Evolutionary conservation across 2,329 filamentous ascomycete genomes (phyloP).

Genomic region (Xylaria sp.): DNA sequence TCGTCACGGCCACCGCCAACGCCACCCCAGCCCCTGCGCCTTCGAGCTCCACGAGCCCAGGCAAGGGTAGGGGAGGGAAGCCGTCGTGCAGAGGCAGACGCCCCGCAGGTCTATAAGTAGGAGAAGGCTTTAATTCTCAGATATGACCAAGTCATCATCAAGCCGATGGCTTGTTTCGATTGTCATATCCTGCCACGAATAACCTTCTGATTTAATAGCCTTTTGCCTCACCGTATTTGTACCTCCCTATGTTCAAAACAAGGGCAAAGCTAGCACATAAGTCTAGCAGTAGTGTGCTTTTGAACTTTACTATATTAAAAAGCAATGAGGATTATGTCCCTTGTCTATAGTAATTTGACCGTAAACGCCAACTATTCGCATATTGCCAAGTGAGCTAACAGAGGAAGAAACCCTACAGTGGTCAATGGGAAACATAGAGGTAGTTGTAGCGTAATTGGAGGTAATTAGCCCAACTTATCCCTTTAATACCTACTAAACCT

Average conservation of each 20-base stretch:
- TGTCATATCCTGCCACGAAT: background rate
- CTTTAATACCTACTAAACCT: no score
- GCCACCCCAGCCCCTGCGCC: background rate
- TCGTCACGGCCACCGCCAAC: background rate
- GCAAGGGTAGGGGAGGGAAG: background rate
- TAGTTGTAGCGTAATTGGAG: no score
- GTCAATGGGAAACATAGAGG: no score
- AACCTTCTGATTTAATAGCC: background rate
- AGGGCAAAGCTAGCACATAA: background rate
- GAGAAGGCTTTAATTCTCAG: background rate
- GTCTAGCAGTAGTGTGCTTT: background rate
- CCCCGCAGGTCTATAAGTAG: background rate
- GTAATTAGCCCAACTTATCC: no score
- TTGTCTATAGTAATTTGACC: no score
- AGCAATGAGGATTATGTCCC: no score
- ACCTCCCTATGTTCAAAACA: background rate
- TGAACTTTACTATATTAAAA: no score
- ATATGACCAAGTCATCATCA: background rate
- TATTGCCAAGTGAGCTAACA: no score
- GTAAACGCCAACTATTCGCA: no score
- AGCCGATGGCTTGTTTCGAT: background rate
- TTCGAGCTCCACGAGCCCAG: background rate
- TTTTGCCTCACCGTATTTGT: background rate
- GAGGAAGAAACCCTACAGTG: no score
- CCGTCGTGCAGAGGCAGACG: background rate